Evolutionary conservation across 345 rosid species (phyloP), one percentile per base, ranked within the genome.

Genomic region (Heritiera fomes): DNA sequence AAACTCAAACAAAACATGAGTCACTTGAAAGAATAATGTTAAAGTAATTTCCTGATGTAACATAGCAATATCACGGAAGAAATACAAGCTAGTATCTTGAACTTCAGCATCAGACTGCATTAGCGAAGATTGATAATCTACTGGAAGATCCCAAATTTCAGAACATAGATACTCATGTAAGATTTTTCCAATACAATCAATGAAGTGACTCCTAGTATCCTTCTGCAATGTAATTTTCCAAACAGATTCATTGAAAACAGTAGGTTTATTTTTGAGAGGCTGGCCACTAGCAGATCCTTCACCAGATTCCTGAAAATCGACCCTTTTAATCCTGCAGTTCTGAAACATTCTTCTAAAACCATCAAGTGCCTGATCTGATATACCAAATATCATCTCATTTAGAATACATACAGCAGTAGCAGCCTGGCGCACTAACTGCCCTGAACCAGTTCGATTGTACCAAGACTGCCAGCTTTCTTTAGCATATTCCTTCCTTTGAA

Each of bases 341-440:
- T 75, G 82, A 88, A 93, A 93, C 84, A 85, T 80, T 82, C 78
- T 84, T 71, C 82, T 75, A 80, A 93, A 82, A 76, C 64, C 80
- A 81, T 89, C 82, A 15, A 83, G 83, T 28, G 95, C 89, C 79
- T 85, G 87, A 75, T 88, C 89, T 3, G 99, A 92, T 83, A 92
- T 75, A 75, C 99, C 99, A 83, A 86, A 93, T 49, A 93, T 85
- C 89, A 95, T 87, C 87, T 95, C 99, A 86, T 95, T 95, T 75
- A 93, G 82, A 81, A 95, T 88, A 84, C 97, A 93, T 11, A 85
- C 87, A 23, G 98, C 93, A 41, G 94, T 92, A 78, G 92, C 84
- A 34, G 98, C 97, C 81, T 89, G 94, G 46, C 92, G 95, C 78
- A 95, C 79, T 81, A 91, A 84, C 81, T 90, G 92, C 78, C 97